Evolutionary conservation across 345 rosid species (phyloP).

Genomic region (Bruguiera parviflora): DNA sequence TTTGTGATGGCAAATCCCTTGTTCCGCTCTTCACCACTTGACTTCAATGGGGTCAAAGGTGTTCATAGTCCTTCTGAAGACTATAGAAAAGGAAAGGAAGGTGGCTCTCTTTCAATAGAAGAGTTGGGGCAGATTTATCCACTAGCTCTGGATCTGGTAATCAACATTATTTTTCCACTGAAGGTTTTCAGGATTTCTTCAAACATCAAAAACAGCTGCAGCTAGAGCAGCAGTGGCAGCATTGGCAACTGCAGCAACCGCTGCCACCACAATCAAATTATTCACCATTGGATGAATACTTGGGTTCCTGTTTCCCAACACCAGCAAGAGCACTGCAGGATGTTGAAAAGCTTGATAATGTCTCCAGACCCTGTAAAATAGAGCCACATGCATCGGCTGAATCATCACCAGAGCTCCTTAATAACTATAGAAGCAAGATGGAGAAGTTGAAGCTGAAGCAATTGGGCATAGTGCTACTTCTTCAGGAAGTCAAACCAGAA

Average conservation of each 20-base stretch:
- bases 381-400: neutral
- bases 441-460: constrained; percentile 26
- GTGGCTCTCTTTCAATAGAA: neutral
- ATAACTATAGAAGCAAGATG: constrained; percentile 31
- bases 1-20: no score
- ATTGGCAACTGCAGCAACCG: no score
- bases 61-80: no score
- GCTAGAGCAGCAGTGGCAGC: no score
- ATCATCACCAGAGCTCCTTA: constrained; percentile 40
- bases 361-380: neutral
- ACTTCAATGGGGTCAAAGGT: no score
- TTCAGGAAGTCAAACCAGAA: constrained; percentile 4
- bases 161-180: neutral
- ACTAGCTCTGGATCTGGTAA: neutral
- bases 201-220: neutral
- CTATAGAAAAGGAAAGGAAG: neutral
- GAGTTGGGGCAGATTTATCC: neutral
- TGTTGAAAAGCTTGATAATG: constrained; percentile 9
- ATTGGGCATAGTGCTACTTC: neutral
- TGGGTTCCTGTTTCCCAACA: constrained; percentile 16
- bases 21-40: no score
- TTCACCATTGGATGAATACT: constrained; percentile 5
- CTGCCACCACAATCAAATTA: constrained; percentile 1
- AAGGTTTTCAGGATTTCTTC: no score
- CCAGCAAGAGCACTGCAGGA: constrained; percentile 15